Percentiles rank a stretch among this genome's conserved stretches.
Evolutionary conservation across 2,329 filamentous ascomycete species (phyloP).

Genomic region (Chalara sp.): DNA sequence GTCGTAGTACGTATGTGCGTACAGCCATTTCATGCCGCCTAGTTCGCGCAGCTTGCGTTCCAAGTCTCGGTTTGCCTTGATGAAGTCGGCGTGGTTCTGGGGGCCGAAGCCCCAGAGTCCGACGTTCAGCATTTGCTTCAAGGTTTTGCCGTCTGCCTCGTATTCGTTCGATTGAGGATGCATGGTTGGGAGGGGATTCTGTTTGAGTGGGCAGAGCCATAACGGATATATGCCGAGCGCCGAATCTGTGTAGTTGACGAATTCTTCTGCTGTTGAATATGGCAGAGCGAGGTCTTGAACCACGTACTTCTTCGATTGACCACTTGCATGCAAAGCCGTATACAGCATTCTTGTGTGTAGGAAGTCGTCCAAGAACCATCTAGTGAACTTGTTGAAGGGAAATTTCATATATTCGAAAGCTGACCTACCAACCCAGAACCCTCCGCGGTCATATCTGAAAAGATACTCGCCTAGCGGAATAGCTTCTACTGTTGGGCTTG

Average conservation of each 20-base stretch:
- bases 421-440: constrained; percentile 56
- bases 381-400: constrained; percentile 52
- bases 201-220: constrained; percentile 49
- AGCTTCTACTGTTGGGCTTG: constrained; percentile 26
- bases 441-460: constrained; percentile 57
- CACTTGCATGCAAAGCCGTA: constrained; percentile 52
- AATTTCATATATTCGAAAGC: constrained; percentile 55
- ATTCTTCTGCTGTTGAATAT: constrained; percentile 40
- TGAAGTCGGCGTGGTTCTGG: constrained; percentile 47
- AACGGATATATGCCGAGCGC: constrained; percentile 44
- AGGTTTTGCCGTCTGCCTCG: constrained; percentile 21
- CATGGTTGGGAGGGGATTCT: constrained; percentile 25
- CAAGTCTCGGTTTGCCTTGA: constrained; percentile 62
- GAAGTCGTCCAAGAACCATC: constrained; percentile 52
- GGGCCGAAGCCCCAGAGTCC: constrained; percentile 85
- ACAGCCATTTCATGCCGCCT: constrained; percentile 79
- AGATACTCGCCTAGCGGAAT: constrained; percentile 46
- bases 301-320: constrained; percentile 47
- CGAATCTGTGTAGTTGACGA: constrained; percentile 44
- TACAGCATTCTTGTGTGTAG: constrained; percentile 57
- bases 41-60: constrained; percentile 64
- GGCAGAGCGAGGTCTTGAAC: constrained; percentile 59
- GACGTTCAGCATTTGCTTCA: constrained; percentile 49
- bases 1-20: constrained; percentile 80
- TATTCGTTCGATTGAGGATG: constrained; percentile 22